A percentile compares a stretch with the other conserved stretches of the same genome.
These are phyloP conservation scores for Scedosporium minutisporum DNA, from an alignment of 2,329 filamentous ascomycete genomes.

Conservation along the genomic window DNA sequence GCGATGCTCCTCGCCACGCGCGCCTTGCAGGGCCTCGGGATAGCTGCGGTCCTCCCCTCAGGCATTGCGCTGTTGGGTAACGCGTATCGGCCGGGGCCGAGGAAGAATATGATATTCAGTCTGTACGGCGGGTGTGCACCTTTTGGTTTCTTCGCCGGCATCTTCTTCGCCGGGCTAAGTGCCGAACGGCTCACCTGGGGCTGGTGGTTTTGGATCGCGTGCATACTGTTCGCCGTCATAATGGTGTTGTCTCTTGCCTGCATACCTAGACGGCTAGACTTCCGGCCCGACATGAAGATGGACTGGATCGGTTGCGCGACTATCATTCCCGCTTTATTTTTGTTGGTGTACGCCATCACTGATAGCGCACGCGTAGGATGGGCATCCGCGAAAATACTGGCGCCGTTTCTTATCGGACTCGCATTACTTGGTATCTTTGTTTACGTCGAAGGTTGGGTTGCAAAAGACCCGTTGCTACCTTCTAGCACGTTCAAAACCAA, in stretches of 20 bases:
- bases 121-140: constrained; percentile 49
- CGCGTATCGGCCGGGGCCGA: constrained; percentile 57
- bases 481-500: constrained; percentile 53
- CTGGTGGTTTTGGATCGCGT: constrained; percentile 63
- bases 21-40: constrained; percentile 63
- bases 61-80: constrained; percentile 61
- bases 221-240: constrained; percentile 33
- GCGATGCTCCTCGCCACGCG: constrained; percentile 65
- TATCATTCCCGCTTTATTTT: too few species aligned
- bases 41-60: constrained; percentile 62
- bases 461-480: constrained; percentile 51
- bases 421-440: constrained; percentile 40
- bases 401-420: constrained; percentile 48
- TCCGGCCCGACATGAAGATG: too few species aligned
- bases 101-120: constrained; percentile 58
- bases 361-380: constrained; percentile 40
- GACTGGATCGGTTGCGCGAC: too few species aligned
- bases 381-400: constrained; percentile 56
- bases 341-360: too few species aligned
- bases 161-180: constrained; percentile 55
- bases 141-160: constrained; percentile 52
- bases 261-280: constrained; percentile 24
- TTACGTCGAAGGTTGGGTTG: constrained; percentile 55
- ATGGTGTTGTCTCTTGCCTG: constrained; percentile 28
- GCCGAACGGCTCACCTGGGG: constrained; percentile 53